phyloP scores from a whole-genome alignment of 2,329 filamentous ascomycete genomes.

The Sporothrix protearum region DNA sequence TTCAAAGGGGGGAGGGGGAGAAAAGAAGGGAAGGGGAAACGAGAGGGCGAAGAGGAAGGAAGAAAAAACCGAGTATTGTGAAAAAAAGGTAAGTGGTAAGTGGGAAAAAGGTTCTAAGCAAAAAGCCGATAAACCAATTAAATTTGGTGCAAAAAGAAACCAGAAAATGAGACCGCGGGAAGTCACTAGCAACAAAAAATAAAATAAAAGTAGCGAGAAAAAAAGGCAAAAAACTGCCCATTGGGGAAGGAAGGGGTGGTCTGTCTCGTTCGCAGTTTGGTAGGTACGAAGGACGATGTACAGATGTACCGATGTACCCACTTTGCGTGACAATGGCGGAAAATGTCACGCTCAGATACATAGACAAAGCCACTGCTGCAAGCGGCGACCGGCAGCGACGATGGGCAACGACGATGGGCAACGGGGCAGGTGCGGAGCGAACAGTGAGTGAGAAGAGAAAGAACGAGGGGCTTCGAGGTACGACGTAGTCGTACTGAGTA shows the following conservation, averaged over 20 bases:
- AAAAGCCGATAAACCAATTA: conserved; percentile 17
- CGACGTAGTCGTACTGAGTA: background rate
- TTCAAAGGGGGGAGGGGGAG: background rate
- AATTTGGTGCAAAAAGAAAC: conserved; percentile 1
- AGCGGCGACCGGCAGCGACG: background rate
- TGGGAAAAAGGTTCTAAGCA: conserved; percentile 12
- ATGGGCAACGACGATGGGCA: background rate
- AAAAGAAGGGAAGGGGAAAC: conserved; percentile 23
- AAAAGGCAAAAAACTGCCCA: background rate
- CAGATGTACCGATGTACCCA: conserved; percentile 21
- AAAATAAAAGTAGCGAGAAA: conserved; percentile 25
- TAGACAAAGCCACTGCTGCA: conserved; percentile 2
- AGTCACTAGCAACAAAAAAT: conserved; percentile 12
- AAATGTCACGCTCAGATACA: conserved; percentile 11
- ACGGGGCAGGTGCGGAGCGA: conserved; percentile 13
- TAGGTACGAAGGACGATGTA: too few relatives aligned
- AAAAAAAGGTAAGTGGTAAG: conserved; percentile 20
- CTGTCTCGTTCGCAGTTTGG: conserved; percentile 9
- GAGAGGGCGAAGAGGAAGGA: conserved; percentile 26
- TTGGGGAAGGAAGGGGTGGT: background rate
- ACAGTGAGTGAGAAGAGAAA: background rate
- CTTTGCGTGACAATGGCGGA: conserved; percentile 16
- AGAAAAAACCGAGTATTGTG: conserved; percentile 20
- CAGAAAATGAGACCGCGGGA: background rate
- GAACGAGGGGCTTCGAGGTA: background rate